Conservation (phyloP, 192 early-diverging fungal genomes). For the Gaertneriomyces sp. region DNA sequence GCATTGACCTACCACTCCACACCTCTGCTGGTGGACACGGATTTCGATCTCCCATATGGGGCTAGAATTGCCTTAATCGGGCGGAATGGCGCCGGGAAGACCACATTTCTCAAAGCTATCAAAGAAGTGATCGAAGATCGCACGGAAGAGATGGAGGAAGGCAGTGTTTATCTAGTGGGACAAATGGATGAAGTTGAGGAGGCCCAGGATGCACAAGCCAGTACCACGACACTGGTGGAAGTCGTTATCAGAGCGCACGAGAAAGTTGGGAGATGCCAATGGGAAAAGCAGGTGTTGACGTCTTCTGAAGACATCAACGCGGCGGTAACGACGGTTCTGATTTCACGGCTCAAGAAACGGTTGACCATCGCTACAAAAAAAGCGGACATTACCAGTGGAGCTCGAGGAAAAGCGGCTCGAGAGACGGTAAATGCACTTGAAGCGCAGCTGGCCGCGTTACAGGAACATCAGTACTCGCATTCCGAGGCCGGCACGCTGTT, state of each 20-base stretch:
- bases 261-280: not conserved
- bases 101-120: slow-evolving; percentile 57
- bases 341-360: too few relatives aligned
- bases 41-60: slow-evolving; percentile 71
- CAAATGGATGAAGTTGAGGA: slow-evolving; percentile 24
- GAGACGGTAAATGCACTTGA: slow-evolving; percentile 49
- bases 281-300: too few relatives aligned
- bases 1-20: too few relatives aligned
- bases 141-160: slow-evolving; percentile 10
- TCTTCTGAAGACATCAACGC: too few relatives aligned
- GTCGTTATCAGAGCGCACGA: not conserved
- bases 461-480: slow-evolving; percentile 33
- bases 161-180: slow-evolving; percentile 11
- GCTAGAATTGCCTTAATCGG: slow-evolving; percentile 77
- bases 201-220: slow-evolving; percentile 30
- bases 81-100: slow-evolving; percentile 76
- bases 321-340: too few relatives aligned
- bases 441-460: slow-evolving; percentile 72
- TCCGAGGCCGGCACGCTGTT: too few relatives aligned
- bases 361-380: too few relatives aligned
- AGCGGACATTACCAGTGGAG: not conserved
- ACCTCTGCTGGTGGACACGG: slow-evolving; percentile 66
- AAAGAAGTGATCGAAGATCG: too few relatives aligned
- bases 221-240: too few relatives aligned
- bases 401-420: slow-evolving; percentile 1